These are phyloP conservation scores for Apiospora kogelbergensis DNA, from an alignment of 2,329 filamentous ascomycete species.

Conservation along the genomic window DNA sequence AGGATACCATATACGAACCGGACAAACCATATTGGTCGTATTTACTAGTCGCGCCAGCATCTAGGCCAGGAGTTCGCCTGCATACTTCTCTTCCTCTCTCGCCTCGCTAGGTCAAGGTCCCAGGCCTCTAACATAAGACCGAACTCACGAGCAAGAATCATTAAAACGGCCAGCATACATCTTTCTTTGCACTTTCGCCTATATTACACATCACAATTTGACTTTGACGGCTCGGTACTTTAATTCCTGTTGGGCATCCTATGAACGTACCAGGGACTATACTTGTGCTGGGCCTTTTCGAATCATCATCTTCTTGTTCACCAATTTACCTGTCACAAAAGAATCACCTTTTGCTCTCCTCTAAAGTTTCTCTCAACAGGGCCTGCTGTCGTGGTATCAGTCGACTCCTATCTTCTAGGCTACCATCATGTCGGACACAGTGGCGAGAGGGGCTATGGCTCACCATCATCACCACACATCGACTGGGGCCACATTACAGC, in stretches of 20 bases:
- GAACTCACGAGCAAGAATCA: background rate
- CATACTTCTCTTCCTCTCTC: too few relatives aligned
- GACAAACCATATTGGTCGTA: too few relatives aligned
- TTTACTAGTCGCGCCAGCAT: too few relatives aligned
- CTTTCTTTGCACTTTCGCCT: slow-evolving; percentile 15
- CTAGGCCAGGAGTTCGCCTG: too few relatives aligned
- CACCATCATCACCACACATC: slow-evolving; percentile 15
- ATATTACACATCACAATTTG: slow-evolving; percentile 17
- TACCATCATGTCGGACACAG: slow-evolving; percentile 27
- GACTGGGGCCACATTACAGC: slow-evolving; percentile 46
- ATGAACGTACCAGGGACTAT: slow-evolving; percentile 8
- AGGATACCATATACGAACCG: too few relatives aligned
- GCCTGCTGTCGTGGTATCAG: background rate
- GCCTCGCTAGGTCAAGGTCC: background rate
- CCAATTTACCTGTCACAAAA: too few relatives aligned
- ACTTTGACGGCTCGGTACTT: slow-evolving; percentile 19
- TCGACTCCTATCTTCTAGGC: background rate
- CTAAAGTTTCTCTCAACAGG: too few relatives aligned
- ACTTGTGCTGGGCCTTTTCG: background rate
- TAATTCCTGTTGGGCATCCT: slow-evolving; percentile 17
- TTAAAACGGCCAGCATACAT: slow-evolving; percentile 7
- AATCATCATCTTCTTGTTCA: too few relatives aligned
- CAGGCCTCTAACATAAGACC: background rate
- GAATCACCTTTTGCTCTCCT: too few relatives aligned
- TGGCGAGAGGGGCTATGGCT: background rate